Base-by-base conservation (phyloP, 2,329 filamentous ascomycete species). In the Stylonectria norvegica region DNA sequence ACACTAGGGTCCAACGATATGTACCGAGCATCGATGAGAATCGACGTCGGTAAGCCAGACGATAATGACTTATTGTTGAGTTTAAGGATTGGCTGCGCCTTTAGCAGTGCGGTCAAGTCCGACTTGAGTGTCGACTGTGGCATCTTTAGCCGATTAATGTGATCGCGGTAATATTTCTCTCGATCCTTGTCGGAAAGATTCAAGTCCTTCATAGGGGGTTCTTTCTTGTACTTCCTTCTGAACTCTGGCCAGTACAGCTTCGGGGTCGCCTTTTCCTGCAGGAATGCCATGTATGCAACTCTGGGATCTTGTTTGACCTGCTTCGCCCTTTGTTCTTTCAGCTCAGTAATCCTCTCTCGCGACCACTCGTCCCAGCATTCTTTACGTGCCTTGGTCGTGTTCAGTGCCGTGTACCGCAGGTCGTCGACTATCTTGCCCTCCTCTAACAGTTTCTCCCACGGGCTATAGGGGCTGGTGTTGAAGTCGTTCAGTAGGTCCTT, bases 171-270 rank as follows among this genome's bases (percentile, higher is more conserved):
- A 37, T 79, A 71, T 65, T 85, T 89, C 59, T 94, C 88, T 22
- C 85, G 76, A 37, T 91, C 87, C 61, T 85, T 88, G 56, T 91
- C 88, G 22, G 72, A 68, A 17, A 90, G 71, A 36, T 73, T 77
- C 20, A 78, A 70, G 43, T 91, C 85, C 45, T 83, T 85, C 85
- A 98, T 89, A 37, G 83, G 77, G 0, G 78, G 65, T 49, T 95
- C 89, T 50, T 85, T 90, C 50, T 85, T 85, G 65, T 81, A 93
- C 61, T 96, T 98, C 22, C 93, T 76, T 56, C 87, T 89, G 67
- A 98, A 98, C 61, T 98, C 93, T 0, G 88, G 85, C 93, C 93
- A 98, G 71, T 95, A 98, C 1, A 98, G 75, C 66, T 95, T 97
- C 0, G 88, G 85, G 0, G 84, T 93, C 0, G 90, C 91, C 52